Percentiles rank a stretch among this genome's conserved stretches.
Conservation (phyloP, 139 green algal species). For the Picochlorum sp. region DNA sequence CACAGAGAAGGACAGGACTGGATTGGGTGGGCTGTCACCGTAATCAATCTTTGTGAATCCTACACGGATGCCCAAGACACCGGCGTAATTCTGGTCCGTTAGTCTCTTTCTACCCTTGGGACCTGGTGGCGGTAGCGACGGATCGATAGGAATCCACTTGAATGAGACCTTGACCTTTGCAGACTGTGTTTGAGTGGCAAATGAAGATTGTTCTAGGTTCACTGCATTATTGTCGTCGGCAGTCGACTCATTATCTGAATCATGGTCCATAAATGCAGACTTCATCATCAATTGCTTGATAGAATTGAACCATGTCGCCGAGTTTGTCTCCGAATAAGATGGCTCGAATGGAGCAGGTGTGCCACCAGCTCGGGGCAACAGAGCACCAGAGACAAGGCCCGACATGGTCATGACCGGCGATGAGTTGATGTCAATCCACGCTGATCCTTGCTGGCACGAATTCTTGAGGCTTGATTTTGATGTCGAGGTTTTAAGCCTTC, state of each 20-base stretch:
- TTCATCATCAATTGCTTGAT: background rate
- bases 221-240: background rate
- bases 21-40: conserved; percentile 10
- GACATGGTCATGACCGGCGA: conserved; percentile 1
- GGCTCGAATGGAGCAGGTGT: background rate
- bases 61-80: conserved; percentile 18
- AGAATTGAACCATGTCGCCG: background rate
- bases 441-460: background rate
- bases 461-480: background rate
- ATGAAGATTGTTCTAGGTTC: background rate
- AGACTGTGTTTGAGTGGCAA: background rate
- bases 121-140: no score
- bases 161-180: background rate
- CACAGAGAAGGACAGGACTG: conserved; percentile 19
- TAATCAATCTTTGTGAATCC: conserved; percentile 27
- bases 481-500: background rate
- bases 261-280: background rate
- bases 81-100: background rate
- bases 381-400: background rate
- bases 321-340: background rate
- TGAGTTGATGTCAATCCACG: conserved; percentile 4
- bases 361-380: background rate
- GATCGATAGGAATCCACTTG: background rate
- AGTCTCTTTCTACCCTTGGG: no score
- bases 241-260: background rate